Percentiles rank a stretch among this genome's conserved stretches.
Evolutionary conservation across 2,329 filamentous ascomycete genomes (phyloP).

Genomic region (Xylaria sp.): DNA sequence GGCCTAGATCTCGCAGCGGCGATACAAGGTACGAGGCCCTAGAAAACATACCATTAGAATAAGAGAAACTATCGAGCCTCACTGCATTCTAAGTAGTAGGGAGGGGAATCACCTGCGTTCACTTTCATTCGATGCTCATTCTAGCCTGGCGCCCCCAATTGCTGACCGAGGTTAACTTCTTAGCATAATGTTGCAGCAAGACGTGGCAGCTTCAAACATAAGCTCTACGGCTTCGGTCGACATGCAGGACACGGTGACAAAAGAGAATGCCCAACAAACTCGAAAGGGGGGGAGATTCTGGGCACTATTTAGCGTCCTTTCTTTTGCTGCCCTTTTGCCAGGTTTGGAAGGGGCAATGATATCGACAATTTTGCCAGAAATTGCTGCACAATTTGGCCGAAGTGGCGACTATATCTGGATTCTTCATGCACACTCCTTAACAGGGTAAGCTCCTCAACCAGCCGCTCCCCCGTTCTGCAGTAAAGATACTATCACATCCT

Average conservation of each 20-base stretch:
- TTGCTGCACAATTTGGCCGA: neutral
- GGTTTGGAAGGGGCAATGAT: neutral
- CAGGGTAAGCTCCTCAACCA: neutral
- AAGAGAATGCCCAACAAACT: neutral
- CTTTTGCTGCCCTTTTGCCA: neutral
- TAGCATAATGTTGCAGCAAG: neutral
- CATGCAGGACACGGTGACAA: neutral
- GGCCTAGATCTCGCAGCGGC: neutral
- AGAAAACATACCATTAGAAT: neutral
- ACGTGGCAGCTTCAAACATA: neutral
- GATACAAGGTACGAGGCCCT: neutral
- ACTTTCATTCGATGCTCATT: neutral
- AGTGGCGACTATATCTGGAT: neutral
- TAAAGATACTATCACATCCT: neutral
- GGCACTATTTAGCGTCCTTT: neutral
- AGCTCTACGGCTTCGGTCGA: neutral
- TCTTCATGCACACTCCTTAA: neutral
- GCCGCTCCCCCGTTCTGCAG: neutral
- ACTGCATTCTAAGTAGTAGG: neutral
- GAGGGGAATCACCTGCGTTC: neutral
- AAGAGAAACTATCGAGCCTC: neutral
- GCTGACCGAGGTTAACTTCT: neutral
- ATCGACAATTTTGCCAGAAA: neutral
- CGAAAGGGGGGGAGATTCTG: neutral
- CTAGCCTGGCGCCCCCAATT: neutral